Evolutionary conservation across 163 green algal genomes (phyloP).

Genomic region (Coccomyxa subellipsoidea): DNA sequence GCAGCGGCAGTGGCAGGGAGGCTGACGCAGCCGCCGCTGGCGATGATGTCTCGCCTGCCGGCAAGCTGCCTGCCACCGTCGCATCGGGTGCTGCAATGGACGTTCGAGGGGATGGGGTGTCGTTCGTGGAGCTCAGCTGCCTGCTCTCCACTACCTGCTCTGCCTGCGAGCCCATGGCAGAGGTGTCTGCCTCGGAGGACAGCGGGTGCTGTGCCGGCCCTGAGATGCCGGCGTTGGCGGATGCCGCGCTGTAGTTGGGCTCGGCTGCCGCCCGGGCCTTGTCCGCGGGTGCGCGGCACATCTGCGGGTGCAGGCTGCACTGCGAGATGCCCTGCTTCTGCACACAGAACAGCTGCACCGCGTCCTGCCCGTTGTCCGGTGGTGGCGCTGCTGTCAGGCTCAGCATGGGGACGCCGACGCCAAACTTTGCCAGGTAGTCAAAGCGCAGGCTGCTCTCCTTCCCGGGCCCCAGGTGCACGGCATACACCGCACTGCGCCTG

Average conservation of each 20-base stretch:
- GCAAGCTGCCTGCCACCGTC: background rate
- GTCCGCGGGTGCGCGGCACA: background rate
- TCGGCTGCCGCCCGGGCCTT: background rate
- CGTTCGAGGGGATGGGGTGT: background rate
- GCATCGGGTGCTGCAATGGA: background rate
- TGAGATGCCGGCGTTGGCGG: background rate
- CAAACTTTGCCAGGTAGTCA: constrained; percentile 63
- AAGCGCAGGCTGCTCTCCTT: constrained; percentile 31
- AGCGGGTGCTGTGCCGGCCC: background rate
- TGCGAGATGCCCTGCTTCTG: constrained; percentile 81
- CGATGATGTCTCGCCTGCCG: background rate
- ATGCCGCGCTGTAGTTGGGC: background rate
- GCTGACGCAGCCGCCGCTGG: background rate
- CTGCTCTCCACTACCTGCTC: background rate
- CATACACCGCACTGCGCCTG: constrained; percentile 53
- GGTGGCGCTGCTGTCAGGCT: constrained; percentile 45
- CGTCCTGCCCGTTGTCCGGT: constrained; percentile 11
- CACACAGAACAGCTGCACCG: constrained; percentile 62
- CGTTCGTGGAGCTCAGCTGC: background rate
- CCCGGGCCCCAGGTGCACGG: constrained; percentile 39
- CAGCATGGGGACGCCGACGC: constrained; percentile 70
- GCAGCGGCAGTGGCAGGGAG: background rate
- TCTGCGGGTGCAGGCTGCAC: constrained; percentile 59
- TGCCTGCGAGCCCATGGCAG: background rate
- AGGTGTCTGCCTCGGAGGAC: background rate